Conservation (phyloP, 106 monocot species). For the Narthecium ossifragum region DNA sequence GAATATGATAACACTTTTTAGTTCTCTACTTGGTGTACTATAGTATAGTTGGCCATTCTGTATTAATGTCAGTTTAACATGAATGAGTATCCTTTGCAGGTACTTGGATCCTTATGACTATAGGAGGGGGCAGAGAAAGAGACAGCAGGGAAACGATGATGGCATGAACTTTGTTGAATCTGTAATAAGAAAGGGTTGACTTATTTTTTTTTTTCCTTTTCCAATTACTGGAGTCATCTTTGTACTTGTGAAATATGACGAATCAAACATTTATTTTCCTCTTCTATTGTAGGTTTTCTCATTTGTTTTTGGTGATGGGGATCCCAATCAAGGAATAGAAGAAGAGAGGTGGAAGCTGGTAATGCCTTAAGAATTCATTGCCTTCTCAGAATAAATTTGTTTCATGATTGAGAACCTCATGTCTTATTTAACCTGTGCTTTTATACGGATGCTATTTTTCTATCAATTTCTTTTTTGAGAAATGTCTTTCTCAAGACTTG, state of each 20-base stretch:
- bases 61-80: too few relatives aligned
- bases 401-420: too few relatives aligned
- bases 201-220: slow-evolving; percentile 25
- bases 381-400: too few relatives aligned
- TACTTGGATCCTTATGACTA: slow-evolving; percentile 95
- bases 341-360: slow-evolving; percentile 99
- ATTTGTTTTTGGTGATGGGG: slow-evolving; percentile 99
- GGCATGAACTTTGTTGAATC: slow-evolving; percentile 99
- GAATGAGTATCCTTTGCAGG: slow-evolving; percentile 40
- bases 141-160: slow-evolving; percentile 14
- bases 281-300: slow-evolving; percentile 75
- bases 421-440: not conserved
- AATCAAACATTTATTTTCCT: not conserved
- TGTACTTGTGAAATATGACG: not conserved
- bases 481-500: not conserved
- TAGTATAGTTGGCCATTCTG: too few relatives aligned
- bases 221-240: not conserved
- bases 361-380: slow-evolving; percentile 12
- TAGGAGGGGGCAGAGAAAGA: slow-evolving; percentile 48
- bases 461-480: not conserved
- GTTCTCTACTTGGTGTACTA: too few relatives aligned
- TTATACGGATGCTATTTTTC: slow-evolving; percentile 1
- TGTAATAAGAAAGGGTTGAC: slow-evolving; percentile 83
- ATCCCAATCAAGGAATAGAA: slow-evolving; percentile 98
- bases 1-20: too few relatives aligned